Base-by-base conservation (phyloP, 148 eudicot genomes). In the Rhododendron mucronatum region DNA sequence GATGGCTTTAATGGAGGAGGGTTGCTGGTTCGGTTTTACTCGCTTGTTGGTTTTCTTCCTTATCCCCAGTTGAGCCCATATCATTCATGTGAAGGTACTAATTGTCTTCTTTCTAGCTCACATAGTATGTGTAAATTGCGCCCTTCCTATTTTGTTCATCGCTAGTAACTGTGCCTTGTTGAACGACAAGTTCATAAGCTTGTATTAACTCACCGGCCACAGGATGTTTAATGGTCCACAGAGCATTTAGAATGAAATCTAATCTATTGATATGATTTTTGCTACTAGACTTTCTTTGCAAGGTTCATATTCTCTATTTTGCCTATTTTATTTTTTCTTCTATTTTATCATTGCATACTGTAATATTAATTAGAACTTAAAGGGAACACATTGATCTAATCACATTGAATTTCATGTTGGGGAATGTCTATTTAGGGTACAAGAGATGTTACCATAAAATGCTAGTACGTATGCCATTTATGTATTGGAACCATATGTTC, bases 1-100 rank as follows among this genome's bases (percentile, higher is more conserved):
- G 98, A 97, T 89, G 96, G 94, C 78, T 92, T 87, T 83, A 97
- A 97, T 65, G 92, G 91, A 76, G 99, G 99, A 84, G 99, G 98
- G 81, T 89, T 97, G 92, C 90, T 97, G 12, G 87, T 95, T 87
- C 94, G 94, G 59, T 97, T 97, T 86, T 86, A 89, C 89, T 95
- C 99, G n/a, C 96, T 97, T 57, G 87, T 95, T 28, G 99, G 99
- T n/a, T 97, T 97, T 89, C 94, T 97, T 88, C 99, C 99, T 48
- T 97, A 89, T 82, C 98, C 97, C 67, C 96, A 93, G 69, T 81
- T 97, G 88, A 88, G 96, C 89, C 95, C 99, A 63, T 87, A 90
- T 30, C 91, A 93, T 91, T 90, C 92, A 39, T 91, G 98, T 89
- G 91, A 91, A 96, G 99, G 99, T 96, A 91, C 83, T 81, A 35